Percentiles rank a stretch among this genome's conserved stretches.
These are phyloP conservation scores for Onygenales sp. DNA, from an alignment of 2,329 filamentous ascomycete genomes.

Conservation along the genomic window DNA sequence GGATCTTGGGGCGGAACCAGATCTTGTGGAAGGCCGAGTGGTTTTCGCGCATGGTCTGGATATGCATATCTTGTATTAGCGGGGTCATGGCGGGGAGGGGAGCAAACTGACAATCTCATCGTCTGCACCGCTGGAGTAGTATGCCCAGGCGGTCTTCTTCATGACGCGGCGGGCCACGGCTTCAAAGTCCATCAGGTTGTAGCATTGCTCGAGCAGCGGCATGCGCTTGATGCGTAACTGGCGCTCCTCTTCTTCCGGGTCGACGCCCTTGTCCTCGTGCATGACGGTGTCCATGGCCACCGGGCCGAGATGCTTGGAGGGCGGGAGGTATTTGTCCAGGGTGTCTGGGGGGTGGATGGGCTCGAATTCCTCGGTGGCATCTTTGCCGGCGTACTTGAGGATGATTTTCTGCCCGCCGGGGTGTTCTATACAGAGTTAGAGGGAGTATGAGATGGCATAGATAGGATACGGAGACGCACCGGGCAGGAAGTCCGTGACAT, in stretches of 20 bases:
- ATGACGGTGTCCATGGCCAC: constrained; percentile 79
- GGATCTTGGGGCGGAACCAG: constrained; percentile 84
- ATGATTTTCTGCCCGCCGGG: constrained; percentile 89
- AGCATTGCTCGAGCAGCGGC: constrained; percentile 77
- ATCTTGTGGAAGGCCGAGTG: constrained; percentile 94
- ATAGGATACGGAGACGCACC: constrained; percentile 35
- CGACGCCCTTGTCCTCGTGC: constrained; percentile 54
- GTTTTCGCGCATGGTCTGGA: constrained; percentile 84
- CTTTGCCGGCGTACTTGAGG: constrained; percentile 90
- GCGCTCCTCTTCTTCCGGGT: constrained; percentile 64
- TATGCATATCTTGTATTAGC: neutral
- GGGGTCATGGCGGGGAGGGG: neutral
- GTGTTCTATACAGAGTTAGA: constrained; percentile 50
- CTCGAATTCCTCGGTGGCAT: constrained; percentile 85
- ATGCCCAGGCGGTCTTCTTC: constrained; percentile 96
- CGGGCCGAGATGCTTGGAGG: constrained; percentile 76
- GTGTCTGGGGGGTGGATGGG: constrained; percentile 86
- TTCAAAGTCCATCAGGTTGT: constrained; percentile 94
- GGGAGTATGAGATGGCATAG: neutral
- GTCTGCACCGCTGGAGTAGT: constrained; percentile 89
- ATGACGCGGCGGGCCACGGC: constrained; percentile 79
- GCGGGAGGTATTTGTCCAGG: constrained; percentile 68
- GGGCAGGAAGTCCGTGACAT: constrained; percentile 82
- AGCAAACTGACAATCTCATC: constrained; percentile 64
- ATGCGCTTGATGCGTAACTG: constrained; percentile 65